These are phyloP conservation scores for Xanthoceras sorbifolium DNA, from an alignment of 345 rosid genomes.

Conservation along the genomic window DNA sequence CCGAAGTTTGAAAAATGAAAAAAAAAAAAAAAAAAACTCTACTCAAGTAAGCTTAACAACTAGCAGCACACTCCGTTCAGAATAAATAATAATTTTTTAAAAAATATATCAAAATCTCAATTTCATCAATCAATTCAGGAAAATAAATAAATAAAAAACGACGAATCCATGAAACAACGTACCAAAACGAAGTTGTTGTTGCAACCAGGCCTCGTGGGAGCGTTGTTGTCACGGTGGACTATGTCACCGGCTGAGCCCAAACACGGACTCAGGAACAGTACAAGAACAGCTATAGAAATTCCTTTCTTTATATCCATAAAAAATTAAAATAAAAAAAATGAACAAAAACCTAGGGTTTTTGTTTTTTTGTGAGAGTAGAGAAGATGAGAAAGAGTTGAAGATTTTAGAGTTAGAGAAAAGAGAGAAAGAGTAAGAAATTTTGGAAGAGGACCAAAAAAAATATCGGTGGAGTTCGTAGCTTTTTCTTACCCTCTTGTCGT, in stretches of 20 bases:
- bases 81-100: too few relatives aligned
- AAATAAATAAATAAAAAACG: neutral
- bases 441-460: constrained; percentile 3
- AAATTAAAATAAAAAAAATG: neutral
- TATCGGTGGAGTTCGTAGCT: neutral
- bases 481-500: constrained; percentile 25
- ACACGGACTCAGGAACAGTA: constrained; percentile 36
- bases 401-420: neutral
- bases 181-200: constrained; percentile 91
- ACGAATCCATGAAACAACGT: neutral
- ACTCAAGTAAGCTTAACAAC: neutral
- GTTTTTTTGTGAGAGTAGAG: constrained; percentile 20
- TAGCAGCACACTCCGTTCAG: neutral
- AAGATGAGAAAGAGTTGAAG: constrained; percentile 20
- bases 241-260: constrained; percentile 73
- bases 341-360: constrained; percentile 4
- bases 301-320: constrained; percentile 18
- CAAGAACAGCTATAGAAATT: constrained; percentile 19
- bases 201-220: constrained; percentile 88
- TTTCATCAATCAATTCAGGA: neutral
- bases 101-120: neutral
- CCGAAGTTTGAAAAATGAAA: neutral
- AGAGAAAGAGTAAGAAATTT: constrained; percentile 17
- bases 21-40: neutral
- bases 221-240: constrained; percentile 78